These are phyloP conservation scores for Ambrosiella cleistominuta DNA, from an alignment of 2,329 filamentous ascomycete genomes.

Conservation along the genomic window DNA sequence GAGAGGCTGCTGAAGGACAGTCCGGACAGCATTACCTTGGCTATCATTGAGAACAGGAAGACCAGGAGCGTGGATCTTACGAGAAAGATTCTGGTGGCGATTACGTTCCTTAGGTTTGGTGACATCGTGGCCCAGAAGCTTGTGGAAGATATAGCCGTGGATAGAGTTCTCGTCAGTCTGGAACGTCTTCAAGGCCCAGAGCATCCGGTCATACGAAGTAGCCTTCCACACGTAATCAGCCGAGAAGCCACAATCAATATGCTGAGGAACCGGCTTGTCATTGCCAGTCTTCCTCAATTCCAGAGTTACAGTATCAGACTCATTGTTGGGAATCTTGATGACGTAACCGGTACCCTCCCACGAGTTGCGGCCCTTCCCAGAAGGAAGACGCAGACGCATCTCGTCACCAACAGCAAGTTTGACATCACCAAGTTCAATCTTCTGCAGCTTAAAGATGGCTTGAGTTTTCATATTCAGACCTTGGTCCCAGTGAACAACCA, in stretches of 20 bases:
- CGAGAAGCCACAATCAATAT: slow-evolving; percentile 94
- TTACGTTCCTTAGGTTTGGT: slow-evolving; percentile 67
- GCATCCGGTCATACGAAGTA: slow-evolving; percentile 98
- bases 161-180: slow-evolving; percentile 96
- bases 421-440: slow-evolving; percentile 92
- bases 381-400: slow-evolving; percentile 83
- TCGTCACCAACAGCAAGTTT: slow-evolving; percentile 96
- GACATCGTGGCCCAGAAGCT: slow-evolving; percentile 86
- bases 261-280: slow-evolving; percentile 87
- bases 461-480: slow-evolving; percentile 95
- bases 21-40: slow-evolving; percentile 92
- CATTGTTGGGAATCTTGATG: slow-evolving; percentile 98
- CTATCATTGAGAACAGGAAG: slow-evolving; percentile 89
- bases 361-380: slow-evolving; percentile 72
- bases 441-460: slow-evolving; percentile 86
- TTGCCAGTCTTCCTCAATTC: slow-evolving; percentile 88
- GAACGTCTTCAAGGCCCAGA: slow-evolving; percentile 97
- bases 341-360: slow-evolving; percentile 99
- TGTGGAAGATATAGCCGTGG: slow-evolving; percentile 96
- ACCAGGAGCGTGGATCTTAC: slow-evolving; percentile 90
- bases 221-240: slow-evolving; percentile 99
- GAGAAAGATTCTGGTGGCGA: slow-evolving; percentile 57
- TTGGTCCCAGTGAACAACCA: slow-evolving; percentile 85
- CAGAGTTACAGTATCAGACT: slow-evolving; percentile 91
- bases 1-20: slow-evolving; percentile 78